These are phyloP conservation scores for Phytophthora nicotianae DNA, from an alignment of 352 stramenopile species.

Conservation along the genomic window DNA sequence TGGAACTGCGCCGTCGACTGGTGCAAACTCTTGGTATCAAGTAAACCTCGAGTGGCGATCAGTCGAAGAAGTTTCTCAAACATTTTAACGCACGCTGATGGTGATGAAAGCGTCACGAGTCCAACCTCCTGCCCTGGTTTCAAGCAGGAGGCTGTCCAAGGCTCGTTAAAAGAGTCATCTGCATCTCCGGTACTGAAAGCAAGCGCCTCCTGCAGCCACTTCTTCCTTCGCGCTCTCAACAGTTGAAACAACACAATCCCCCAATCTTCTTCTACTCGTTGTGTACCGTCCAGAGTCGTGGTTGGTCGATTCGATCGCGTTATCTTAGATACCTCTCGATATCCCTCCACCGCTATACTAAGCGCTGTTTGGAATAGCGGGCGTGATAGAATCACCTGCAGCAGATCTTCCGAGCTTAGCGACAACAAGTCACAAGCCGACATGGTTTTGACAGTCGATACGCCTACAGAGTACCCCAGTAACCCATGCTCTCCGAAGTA, in stretches of 20 bases:
- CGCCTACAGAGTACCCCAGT: constrained; percentile 54
- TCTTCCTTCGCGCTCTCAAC: constrained; percentile 29
- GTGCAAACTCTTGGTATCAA: constrained; percentile 5
- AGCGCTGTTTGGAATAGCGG: constrained; percentile 31
- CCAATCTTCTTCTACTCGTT: constrained; percentile 45
- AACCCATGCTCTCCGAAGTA: constrained; percentile 70
- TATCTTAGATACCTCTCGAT: constrained; percentile 47
- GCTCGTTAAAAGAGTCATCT: constrained; percentile 23
- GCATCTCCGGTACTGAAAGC: constrained; percentile 10
- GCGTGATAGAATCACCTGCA: constrained; percentile 47
- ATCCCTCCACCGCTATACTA: constrained; percentile 51
- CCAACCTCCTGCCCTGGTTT: constrained; percentile 35
- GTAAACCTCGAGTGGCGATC: constrained; percentile 44
- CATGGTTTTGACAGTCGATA: constrained; percentile 38
- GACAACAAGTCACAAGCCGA: constrained; percentile 29
- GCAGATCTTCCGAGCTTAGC: constrained; percentile 49
- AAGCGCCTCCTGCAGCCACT: constrained; percentile 45
- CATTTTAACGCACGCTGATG: constrained; percentile 43
- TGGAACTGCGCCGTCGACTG: constrained; percentile 20
- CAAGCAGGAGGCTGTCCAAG: constrained; percentile 31
- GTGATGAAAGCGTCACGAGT: constrained; percentile 31
- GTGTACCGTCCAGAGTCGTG: neutral
- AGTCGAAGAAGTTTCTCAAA: constrained; percentile 63
- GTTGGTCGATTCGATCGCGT: constrained; percentile 1
- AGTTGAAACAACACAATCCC: constrained; percentile 43